Evolutionary conservation across 345 rosid genomes (phyloP), one percentile per base, ranked within the genome.

Genomic region (Anacardium occidentale): DNA sequence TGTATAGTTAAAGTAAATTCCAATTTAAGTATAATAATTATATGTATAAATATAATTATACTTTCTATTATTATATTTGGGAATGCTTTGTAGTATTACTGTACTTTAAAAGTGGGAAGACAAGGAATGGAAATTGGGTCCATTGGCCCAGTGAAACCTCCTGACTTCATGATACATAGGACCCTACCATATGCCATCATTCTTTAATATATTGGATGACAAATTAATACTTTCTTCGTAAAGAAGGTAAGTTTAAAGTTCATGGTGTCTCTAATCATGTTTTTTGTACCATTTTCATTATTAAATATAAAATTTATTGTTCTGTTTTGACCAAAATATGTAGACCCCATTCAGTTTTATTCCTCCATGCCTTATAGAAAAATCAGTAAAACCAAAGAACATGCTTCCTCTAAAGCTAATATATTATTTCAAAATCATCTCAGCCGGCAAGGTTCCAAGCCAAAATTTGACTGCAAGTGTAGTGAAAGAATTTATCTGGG

Each of bases 221-320:
- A 64, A 64, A 65, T 10, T 32, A 50, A 14, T 20, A 72, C 67
- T 54, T 64, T 12, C 74, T 77, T 74, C 21, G 10, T 20, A 66
- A 66, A 48, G 71, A 80, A 77, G 78, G 42, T 70, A 65, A 25
- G 64, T 60, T 68, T 58, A 18, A 22, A 64, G 73, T 47, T 55
- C 32, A 21, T 66, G 62, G 51, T 26, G 24, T 70, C 37, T 64
- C 64, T 69, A 73, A 73, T 76, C 80, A 73, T 76, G 58, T 26
- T 65, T 7, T 79, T 80, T 64, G 69, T 76, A 64, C 66, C 59
- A 29, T 52, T 62, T 70, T 67, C 58, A 14, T 62, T 48, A 48
- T n/a, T 32, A 63, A 42, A 20, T 47, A 24, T 25, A 20, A 62
- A 29, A 22, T 59, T 1, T 48, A 6, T 11, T 14, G 10, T 26